These are phyloP conservation scores for Fimicolochytrium jonesii DNA, from an alignment of 192 early-diverging fungal genomes.

Conservation along the genomic window DNA sequence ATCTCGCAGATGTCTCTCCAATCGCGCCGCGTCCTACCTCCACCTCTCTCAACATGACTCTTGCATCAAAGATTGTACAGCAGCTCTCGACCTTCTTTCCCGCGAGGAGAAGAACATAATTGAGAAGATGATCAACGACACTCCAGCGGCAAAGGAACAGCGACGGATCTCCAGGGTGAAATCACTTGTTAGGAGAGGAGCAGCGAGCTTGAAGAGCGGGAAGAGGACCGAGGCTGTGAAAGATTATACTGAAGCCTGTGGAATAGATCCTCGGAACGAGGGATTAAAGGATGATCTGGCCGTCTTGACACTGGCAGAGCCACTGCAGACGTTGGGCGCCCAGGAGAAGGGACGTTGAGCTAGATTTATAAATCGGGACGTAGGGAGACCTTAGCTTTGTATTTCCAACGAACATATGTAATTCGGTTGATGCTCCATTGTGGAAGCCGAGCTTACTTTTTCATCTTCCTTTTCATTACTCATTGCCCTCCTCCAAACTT, in stretches of 20 bases:
- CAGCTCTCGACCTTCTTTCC: conserved; percentile 47
- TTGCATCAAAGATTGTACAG: conserved; percentile 62
- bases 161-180: conserved; percentile 40
- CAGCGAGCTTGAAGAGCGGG: conserved; percentile 55
- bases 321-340: no score
- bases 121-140: conserved; percentile 37
- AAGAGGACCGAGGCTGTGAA: conserved; percentile 53
- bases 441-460: no score
- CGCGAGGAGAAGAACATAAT: conserved; percentile 24
- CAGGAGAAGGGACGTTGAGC: no score
- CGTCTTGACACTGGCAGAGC: no score
- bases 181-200: conserved; percentile 63
- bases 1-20: conserved; percentile 45
- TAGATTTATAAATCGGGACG: no score
- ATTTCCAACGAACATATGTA: no score
- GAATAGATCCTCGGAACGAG: conserved; percentile 55
- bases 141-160: conserved; percentile 42
- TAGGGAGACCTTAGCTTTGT: no score
- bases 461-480: no score
- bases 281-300: conserved; percentile 25
- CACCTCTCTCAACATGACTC: conserved; percentile 51
- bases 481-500: no score
- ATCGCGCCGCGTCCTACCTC: conserved; percentile 63
- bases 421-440: no score
- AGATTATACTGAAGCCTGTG: conserved; percentile 56